Base-by-base conservation (phyloP, 192 early-diverging fungal species). In the Backusella morwellensis region DNA sequence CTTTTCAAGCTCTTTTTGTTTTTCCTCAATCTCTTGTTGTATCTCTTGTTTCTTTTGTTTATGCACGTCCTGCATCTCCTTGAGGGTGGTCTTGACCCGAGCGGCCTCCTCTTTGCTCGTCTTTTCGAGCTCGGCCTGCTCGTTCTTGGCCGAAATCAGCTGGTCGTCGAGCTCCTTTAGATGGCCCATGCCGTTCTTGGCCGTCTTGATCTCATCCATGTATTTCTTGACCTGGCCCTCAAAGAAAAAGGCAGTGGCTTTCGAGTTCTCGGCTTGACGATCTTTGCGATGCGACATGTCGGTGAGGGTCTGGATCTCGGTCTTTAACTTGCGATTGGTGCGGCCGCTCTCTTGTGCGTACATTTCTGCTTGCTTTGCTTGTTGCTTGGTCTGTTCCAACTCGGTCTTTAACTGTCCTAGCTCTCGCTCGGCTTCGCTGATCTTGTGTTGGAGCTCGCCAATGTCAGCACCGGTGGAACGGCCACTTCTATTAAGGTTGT, bases 241-340 rank as follows among this genome's bases (percentile, higher is more conserved):
- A 77, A 83, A 79, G 38, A 83, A 83, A 67, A 83, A 83, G 3
- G 81, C 77, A 7, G 81, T 83, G 15, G 81, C 81, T 70, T 83
- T 83, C 4, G 81, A 69, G 15, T 83, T 78, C 38, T 83, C 81
- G 14, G 77, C 78, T 44, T 83, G 81, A 6, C 81, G 78, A 66
- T 83, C 81, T 50, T 83, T 83, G n/a, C 81, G 78, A 32, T 83
- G 52, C 50, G 70, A 67, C 81, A 83, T 79, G 41, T 83, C 81
- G 4, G 77, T 83, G 2, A 83, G 54, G 0, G 81, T 83, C 32
- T 83, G 81, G 23, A 83, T 77, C 70, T 83, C 81, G 21, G 77
- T 74, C 41, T 77, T 68, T 23, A 83, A 78, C 38, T 79, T 78
- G 19, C 81, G 81, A 73, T 83, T 83, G 23, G 81, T 79, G 0